A percentile compares a stretch with the other conserved stretches of the same genome.
phyloP scores from a whole-genome alignment of 2,329 filamentous ascomycete genomes.

The Cercospora brassicicola region DNA sequence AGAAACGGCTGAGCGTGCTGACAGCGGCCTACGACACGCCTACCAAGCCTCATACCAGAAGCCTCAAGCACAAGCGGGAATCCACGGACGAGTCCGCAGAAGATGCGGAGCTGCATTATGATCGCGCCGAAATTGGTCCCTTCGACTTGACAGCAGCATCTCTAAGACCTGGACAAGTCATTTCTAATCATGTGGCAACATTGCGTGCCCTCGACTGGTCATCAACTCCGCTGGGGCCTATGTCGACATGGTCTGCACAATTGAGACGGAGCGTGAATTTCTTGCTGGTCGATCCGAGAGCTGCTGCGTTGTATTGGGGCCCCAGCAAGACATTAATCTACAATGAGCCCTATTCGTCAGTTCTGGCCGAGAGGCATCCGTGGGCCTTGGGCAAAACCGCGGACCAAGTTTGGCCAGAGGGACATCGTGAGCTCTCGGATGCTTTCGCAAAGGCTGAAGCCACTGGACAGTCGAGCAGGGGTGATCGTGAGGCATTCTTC shows the following conservation, averaged over 20 bases:
- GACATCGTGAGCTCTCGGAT: constrained; percentile 5
- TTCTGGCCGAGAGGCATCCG: constrained; percentile 38
- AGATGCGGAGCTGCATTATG: not conserved
- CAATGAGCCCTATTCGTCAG: constrained; percentile 39
- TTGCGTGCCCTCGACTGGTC: constrained; percentile 25
- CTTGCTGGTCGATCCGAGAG: constrained; percentile 22
- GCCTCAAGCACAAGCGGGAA: constrained; percentile 12
- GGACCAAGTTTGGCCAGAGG: constrained; percentile 19
- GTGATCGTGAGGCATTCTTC: constrained; percentile 16
- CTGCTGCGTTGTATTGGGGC: constrained; percentile 31
- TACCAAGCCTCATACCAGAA: not conserved
- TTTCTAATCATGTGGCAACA: constrained; percentile 22
- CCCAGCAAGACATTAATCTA: constrained; percentile 39
- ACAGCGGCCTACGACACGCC: not conserved
- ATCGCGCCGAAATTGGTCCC: constrained; percentile 10
- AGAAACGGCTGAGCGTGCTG: constrained; percentile 7
- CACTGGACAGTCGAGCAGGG: constrained; percentile 20
- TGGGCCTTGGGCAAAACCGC: constrained; percentile 24
- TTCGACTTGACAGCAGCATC: constrained; percentile 19
- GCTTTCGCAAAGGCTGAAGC: constrained; percentile 19
- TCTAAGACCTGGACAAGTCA: not conserved
- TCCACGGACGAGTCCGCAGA: constrained; percentile 4
- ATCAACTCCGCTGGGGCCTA: constrained; percentile 20
- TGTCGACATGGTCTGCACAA: constrained; percentile 21
- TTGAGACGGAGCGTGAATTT: constrained; percentile 26